Percentiles rank a stretch among this genome's conserved stretches.
Conservation (phyloP, 495 filamentous ascomycete genomes). For the Neohortaea acidophila region DNA sequence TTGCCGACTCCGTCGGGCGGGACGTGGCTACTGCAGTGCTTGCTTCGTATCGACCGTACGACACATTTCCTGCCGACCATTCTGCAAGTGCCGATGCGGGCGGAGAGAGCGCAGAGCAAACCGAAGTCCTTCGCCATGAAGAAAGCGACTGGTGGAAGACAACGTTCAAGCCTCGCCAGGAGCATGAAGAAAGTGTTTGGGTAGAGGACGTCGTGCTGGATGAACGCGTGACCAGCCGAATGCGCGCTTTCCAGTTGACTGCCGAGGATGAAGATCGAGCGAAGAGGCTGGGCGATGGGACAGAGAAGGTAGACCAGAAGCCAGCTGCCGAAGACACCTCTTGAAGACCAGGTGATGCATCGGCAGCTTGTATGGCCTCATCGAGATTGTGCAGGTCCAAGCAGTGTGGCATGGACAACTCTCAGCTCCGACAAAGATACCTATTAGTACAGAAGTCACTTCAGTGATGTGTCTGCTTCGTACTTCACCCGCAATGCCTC, state of each 20-base stretch:
- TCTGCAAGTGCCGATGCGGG: slow-evolving; percentile 12
- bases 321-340: no score
- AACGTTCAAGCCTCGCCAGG: slow-evolving; percentile 40
- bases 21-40: slow-evolving; percentile 75
- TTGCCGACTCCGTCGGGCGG: slow-evolving; percentile 81
- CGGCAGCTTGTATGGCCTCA: no score
- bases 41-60: slow-evolving; percentile 37
- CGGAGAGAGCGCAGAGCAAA: slow-evolving; percentile 43
- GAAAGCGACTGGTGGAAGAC: slow-evolving; percentile 81
- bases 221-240: slow-evolving; percentile 56
- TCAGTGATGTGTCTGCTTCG: no score
- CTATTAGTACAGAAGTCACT: no score
- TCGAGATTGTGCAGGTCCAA: no score
- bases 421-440: no score
- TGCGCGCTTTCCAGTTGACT: slow-evolving; percentile 58
- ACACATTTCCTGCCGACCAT: slow-evolving; percentile 5
- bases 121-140: slow-evolving; percentile 54
- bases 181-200: slow-evolving; percentile 50
- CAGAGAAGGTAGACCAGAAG: no score
- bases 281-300: slow-evolving; percentile 42
- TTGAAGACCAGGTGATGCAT: no score
- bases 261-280: slow-evolving; percentile 51
- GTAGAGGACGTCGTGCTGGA: slow-evolving; percentile 65
- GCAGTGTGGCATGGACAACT: no score
- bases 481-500: no score